phyloP scores from a whole-genome alignment of 352 stramenopile genomes.

The Phytophthora colocasiae region DNA sequence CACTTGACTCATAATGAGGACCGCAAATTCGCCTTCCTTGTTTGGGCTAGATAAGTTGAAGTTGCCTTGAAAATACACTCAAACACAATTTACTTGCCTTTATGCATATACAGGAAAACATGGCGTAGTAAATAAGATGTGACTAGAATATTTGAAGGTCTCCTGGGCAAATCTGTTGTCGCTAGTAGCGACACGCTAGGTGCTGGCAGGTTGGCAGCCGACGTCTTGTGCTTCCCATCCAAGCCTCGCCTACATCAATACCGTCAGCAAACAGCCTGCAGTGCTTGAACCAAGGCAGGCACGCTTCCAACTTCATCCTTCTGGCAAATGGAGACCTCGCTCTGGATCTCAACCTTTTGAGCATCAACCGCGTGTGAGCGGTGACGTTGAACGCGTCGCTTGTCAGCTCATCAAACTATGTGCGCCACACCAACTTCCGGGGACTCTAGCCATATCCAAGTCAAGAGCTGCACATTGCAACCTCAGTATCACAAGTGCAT shows the following conservation, averaged over 20 bases:
- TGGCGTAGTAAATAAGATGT: too few relatives aligned
- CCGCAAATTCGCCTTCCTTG: not conserved
- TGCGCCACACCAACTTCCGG: slow-evolving; percentile 6
- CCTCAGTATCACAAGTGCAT: slow-evolving; percentile 34
- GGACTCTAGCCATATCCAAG: slow-evolving; percentile 7
- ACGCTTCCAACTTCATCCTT: too few relatives aligned
- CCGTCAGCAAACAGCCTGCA: slow-evolving; percentile 9
- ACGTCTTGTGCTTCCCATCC: slow-evolving; percentile 12
- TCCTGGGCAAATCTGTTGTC: too few relatives aligned
- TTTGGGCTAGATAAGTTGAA: slow-evolving; percentile 19
- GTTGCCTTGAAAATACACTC: slow-evolving; percentile 9
- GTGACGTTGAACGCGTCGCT: slow-evolving; percentile 9
- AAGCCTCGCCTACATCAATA: not conserved
- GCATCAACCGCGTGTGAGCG: slow-evolving; percentile 17
- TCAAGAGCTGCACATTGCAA: slow-evolving; percentile 7
- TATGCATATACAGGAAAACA: too few relatives aligned
- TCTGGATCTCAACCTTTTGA: slow-evolving; percentile 15
- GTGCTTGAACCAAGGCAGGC: slow-evolving; percentile 17
- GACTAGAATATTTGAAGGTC: too few relatives aligned
- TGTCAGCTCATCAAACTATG: slow-evolving; percentile 9
- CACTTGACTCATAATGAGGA: too few relatives aligned
- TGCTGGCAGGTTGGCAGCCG: too few relatives aligned
- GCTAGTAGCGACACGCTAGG: too few relatives aligned
- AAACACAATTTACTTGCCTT: not conserved
- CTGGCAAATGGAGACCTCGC: slow-evolving; percentile 4